phyloP scores from a whole-genome alignment of 805 yeast species.

The Candida bentonensis region DNA sequence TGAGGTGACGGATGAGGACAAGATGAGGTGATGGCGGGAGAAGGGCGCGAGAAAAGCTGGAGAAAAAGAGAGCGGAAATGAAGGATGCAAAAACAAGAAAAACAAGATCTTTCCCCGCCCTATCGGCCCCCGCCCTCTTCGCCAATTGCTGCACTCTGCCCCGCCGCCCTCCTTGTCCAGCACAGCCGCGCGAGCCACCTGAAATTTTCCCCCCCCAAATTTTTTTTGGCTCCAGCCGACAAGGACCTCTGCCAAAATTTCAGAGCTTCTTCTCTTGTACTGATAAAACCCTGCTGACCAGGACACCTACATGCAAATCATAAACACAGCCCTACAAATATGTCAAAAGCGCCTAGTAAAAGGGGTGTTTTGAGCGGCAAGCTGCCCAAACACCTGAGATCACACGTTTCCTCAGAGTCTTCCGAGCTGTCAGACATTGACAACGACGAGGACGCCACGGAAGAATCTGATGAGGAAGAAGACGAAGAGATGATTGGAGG shows the following conservation, averaged over 20 bases:
- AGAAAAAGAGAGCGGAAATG: too few relatives aligned
- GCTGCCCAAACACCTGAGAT: not conserved
- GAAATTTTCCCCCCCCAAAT: not conserved
- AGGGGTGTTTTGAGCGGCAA: slow-evolving; percentile 1
- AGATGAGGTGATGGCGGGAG: too few relatives aligned
- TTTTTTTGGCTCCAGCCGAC: not conserved
- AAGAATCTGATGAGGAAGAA: slow-evolving; percentile 21
- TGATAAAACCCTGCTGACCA: not conserved
- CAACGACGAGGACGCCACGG: slow-evolving; percentile 23
- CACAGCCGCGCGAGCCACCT: too few relatives aligned
- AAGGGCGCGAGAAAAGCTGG: too few relatives aligned
- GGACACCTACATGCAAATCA: not conserved
- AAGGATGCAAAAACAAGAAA: too few relatives aligned
- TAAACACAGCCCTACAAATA: not conserved
- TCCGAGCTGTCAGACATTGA: slow-evolving; percentile 11
- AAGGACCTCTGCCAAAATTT: not conserved
- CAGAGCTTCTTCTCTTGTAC: not conserved
- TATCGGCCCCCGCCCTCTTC: too few relatives aligned
- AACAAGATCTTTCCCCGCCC: too few relatives aligned
- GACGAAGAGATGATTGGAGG: slow-evolving; percentile 25
- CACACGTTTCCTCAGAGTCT: not conserved
- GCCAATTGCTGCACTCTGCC: too few relatives aligned
- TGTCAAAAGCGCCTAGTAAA: slow-evolving; percentile 1
- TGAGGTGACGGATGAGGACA: too few relatives aligned
- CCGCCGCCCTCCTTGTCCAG: too few relatives aligned